A percentile compares a stretch with the other conserved stretches of the same genome.
Conservation (phyloP, 192 early-diverging fungal genomes). For the Podila minutissima region DNA sequence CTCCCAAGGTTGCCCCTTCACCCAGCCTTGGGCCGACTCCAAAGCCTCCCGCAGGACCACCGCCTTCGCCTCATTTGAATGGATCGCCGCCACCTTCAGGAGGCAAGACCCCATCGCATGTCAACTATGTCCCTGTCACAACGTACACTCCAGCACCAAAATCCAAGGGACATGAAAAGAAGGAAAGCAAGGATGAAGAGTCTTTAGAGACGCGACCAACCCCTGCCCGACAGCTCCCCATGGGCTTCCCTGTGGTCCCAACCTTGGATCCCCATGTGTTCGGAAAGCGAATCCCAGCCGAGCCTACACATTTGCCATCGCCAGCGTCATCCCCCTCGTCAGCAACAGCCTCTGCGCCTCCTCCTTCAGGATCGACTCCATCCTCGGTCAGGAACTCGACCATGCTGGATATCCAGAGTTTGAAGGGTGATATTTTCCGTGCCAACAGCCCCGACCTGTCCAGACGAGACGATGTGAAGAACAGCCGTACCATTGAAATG, state of each 20-base stretch:
- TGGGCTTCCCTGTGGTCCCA: constrained; percentile 43
- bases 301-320: constrained; percentile 8
- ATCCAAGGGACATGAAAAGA: constrained; percentile 19
- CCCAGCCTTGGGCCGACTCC: constrained; percentile 19
- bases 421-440: not conserved
- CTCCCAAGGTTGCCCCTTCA: constrained; percentile 21
- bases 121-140: constrained; percentile 35
- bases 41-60: constrained; percentile 33
- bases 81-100: constrained; percentile 2
- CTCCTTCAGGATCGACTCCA: constrained; percentile 17
- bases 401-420: constrained; percentile 10
- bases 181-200: constrained; percentile 18
- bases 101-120: constrained; percentile 26
- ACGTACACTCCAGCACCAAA: constrained; percentile 39
- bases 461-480: constrained; percentile 6
- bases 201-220: constrained; percentile 23
- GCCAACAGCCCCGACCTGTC: constrained; percentile 22
- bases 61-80: constrained; percentile 16
- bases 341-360: constrained; percentile 11
- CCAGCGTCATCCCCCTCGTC: constrained; percentile 15
- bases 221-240: constrained; percentile 21
- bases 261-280: constrained; percentile 41
- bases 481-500: constrained; percentile 23
- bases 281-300: constrained; percentile 12
- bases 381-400: not conserved